A percentile compares a stretch with the other conserved stretches of the same genome.
These are phyloP conservation scores for Monosporozyma solicola DNA, from an alignment of 805 yeast genomes.

Conservation along the genomic window DNA sequence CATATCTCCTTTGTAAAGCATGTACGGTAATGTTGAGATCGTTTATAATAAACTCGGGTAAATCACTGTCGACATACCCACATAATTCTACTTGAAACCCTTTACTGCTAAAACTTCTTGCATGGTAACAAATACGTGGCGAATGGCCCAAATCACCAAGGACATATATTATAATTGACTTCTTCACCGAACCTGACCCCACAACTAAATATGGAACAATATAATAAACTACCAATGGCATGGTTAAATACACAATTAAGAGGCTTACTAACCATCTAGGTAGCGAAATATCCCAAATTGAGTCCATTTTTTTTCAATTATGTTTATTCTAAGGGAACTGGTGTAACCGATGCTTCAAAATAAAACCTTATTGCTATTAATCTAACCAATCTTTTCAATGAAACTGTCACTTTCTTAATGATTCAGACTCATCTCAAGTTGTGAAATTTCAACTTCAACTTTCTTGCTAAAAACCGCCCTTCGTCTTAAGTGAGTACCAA, in stretches of 20 bases:
- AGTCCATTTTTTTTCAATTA: neutral
- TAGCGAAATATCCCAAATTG: neutral
- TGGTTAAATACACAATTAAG: slow-evolving; percentile 34
- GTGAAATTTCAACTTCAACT: neutral
- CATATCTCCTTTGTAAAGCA: slow-evolving; percentile 19
- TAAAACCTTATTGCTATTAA: too few relatives aligned
- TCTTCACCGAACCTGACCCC: slow-evolving; percentile 32
- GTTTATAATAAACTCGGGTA: slow-evolving; percentile 44
- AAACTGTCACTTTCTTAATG: neutral
- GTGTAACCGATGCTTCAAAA: neutral
- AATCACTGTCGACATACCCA: slow-evolving; percentile 61
- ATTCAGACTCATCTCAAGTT: neutral
- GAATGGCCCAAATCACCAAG: slow-evolving; percentile 93
- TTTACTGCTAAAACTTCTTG: slow-evolving; percentile 54
- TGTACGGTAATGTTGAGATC: slow-evolving; percentile 45
- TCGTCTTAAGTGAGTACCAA: neutral
- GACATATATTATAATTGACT: slow-evolving; percentile 67
- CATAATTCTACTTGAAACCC: slow-evolving; percentile 75
- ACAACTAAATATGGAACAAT: slow-evolving; percentile 29
- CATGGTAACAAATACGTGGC: slow-evolving; percentile 91
- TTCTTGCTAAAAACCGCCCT: neutral
- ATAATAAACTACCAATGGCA: slow-evolving; percentile 31
- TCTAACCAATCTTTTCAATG: neutral
- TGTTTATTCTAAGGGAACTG: neutral
- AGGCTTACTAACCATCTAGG: slow-evolving; percentile 11